Conservation (phyloP, 306 rosid genomes). For the Sindora glabra region DNA sequence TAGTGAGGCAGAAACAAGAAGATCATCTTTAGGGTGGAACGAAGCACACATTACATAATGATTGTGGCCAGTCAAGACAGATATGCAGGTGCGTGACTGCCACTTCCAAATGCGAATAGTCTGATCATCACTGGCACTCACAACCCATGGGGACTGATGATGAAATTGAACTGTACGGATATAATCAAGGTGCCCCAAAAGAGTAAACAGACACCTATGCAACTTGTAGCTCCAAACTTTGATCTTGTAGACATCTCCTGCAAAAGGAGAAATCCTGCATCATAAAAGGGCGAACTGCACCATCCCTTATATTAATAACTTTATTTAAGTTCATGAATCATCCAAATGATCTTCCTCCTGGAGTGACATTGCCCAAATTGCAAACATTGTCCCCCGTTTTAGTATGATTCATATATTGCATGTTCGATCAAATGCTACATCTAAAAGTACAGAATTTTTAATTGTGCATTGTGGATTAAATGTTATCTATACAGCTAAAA, state of each 20-base stretch:
- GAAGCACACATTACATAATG: constrained; percentile 98
- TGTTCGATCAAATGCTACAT: not conserved
- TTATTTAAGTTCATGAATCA: not conserved
- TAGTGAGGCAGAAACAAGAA: constrained; percentile 87
- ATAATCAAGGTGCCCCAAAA: constrained; percentile 94
- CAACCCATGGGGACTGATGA: constrained; percentile 93
- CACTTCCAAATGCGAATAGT: constrained; percentile 98
- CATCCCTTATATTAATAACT: not conserved
- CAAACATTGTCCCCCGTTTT: no score
- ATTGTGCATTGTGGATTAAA: no score
- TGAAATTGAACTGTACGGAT: constrained; percentile 96
- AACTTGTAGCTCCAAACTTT: constrained; percentile 98
- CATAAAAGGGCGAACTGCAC: not conserved
- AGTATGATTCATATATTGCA: not conserved
- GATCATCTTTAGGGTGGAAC: constrained; percentile 92
- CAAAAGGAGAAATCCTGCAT: not conserved
- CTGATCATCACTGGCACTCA: constrained; percentile 97
- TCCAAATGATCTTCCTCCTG: not conserved
- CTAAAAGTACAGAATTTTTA: not conserved
- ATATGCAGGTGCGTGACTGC: constrained; percentile 95
- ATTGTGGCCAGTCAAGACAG: constrained; percentile 95
- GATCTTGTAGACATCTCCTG: constrained; percentile 99
- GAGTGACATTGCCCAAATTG: not conserved
- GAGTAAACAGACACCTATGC: constrained; percentile 91
- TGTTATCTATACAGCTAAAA: no score